Evolutionary conservation across 495 filamentous ascomycete genomes (phyloP), one percentile per base, ranked within the genome.

Genomic region (Penicillium tannophilum): DNA sequence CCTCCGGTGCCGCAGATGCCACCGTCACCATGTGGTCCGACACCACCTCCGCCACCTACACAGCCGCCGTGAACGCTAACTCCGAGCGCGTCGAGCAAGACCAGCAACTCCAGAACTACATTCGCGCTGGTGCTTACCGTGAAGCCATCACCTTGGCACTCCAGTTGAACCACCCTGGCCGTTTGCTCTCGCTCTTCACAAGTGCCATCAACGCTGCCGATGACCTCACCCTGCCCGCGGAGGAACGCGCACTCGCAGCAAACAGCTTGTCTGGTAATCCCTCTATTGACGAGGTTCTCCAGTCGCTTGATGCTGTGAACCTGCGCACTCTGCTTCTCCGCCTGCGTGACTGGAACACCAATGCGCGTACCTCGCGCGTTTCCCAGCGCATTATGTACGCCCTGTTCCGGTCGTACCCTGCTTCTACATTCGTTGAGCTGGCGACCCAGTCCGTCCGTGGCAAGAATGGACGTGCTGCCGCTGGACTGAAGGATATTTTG

Each of bases 21-120:
- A 89, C 90, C 3, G 85, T 98, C 36, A 94, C 92, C 0, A 95
- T 97, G 79, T 99, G 94, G 94, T 84, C 84, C 59, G 94, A 99
- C 65, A 97, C 93, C 7, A 92, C 92, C 0, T 82, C 83, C n/a
- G 81, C 86, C 53, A 96, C 92, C 2, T 86, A 88, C 49, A 85
- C 82, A 3, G 86, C 88, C 9, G 78, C 86, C 2, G 84, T 86
- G 24, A 81, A 81, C 12, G 89, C 89, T 14, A 87, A 88, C 24
- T 85, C 90, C 9, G 84, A 85, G 61, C 90, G 91, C 30, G 83
- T 98, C 31, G 93, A 98, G 69, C 90, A 96, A 71, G 92, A 96
- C 65, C 94, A 99, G 66, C 81, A 90, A 55, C 81, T 99, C 17
- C 85, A 93, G 67, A 99, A 99, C 73, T 89, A 91, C 74, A 93